Percentiles rank a stretch among this genome's conserved stretches.
These are phyloP conservation scores for Colletotrichum sansevieriae DNA, from an alignment of 2,329 filamentous ascomycete genomes.

Conservation along the genomic window DNA sequence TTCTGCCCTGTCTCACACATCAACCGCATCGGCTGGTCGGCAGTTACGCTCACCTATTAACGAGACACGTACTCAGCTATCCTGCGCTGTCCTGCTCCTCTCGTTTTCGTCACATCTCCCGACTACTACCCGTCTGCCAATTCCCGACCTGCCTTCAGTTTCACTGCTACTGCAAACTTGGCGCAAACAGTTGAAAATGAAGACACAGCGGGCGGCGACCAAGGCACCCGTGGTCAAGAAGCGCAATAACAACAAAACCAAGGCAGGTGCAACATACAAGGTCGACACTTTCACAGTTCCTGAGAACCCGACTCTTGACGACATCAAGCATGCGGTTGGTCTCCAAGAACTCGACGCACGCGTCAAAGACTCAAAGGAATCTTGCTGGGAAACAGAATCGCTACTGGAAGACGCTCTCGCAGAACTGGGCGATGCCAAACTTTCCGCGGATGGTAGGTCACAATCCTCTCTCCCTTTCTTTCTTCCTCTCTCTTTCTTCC, in stretches of 20 bases:
- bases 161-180: slow-evolving; percentile 2
- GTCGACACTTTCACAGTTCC: slow-evolving; percentile 53
- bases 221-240: slow-evolving; percentile 51
- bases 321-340: slow-evolving; percentile 53
- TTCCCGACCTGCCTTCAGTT: not conserved
- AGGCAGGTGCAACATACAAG: slow-evolving; percentile 42
- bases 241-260: slow-evolving; percentile 47
- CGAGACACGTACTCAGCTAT: slow-evolving; percentile 31
- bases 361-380: slow-evolving; percentile 64
- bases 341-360: slow-evolving; percentile 62
- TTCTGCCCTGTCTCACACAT: slow-evolving; percentile 40
- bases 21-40: slow-evolving; percentile 36
- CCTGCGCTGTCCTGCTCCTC: slow-evolving; percentile 21
- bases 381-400: slow-evolving; percentile 72
- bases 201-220: slow-evolving; percentile 48
- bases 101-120: slow-evolving; percentile 26
- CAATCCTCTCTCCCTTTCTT: slow-evolving; percentile 30
- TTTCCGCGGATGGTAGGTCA: slow-evolving; percentile 58
- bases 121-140: not conserved
- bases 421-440: slow-evolving; percentile 65
- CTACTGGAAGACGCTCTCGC: slow-evolving; percentile 74
- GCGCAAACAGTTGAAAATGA: slow-evolving; percentile 46
- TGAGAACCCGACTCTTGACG: slow-evolving; percentile 51
- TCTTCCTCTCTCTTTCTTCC: slow-evolving; percentile 15
- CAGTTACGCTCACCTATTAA: slow-evolving; percentile 31